A percentile compares a stretch with the other conserved stretches of the same genome.
Conservation (phyloP, 2,329 filamentous ascomycete genomes). For the Fusarium sp. region DNA sequence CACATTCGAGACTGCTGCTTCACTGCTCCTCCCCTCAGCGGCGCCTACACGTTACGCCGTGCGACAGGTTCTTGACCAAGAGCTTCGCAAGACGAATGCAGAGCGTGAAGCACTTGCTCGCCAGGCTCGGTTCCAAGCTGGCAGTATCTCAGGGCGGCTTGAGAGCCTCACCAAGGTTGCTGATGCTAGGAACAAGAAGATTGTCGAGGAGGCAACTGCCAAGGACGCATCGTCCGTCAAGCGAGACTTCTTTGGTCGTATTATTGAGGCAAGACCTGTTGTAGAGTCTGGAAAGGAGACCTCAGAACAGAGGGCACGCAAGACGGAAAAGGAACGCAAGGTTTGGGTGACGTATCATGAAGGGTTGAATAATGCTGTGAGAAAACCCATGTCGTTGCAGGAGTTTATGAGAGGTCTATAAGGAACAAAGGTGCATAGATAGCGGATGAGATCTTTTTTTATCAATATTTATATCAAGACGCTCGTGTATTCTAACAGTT, state of each 20-base stretch:
- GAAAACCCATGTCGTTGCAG: conserved; percentile 84
- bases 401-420: conserved; percentile 80
- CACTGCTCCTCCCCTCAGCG: conserved; percentile 66
- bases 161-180: conserved; percentile 48
- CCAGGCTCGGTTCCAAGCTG: conserved; percentile 73
- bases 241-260: conserved; percentile 87
- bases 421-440: background rate
- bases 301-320: conserved; percentile 45
- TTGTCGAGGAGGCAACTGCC: conserved; percentile 46
- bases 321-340: conserved; percentile 62
- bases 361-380: conserved; percentile 90
- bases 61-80: conserved; percentile 91
- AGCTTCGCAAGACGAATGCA: conserved; percentile 80
- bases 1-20: conserved; percentile 76
- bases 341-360: conserved; percentile 93
- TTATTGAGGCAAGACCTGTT: conserved; percentile 63
- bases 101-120: conserved; percentile 75
- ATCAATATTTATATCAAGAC: conserved; percentile 5
- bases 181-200: conserved; percentile 48
- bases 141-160: conserved; percentile 44
- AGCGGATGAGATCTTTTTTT: conserved; percentile 10
- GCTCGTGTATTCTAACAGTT: conserved; percentile 29
- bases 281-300: conserved; percentile 57
- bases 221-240: conserved; percentile 64
- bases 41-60: conserved; percentile 91